A percentile compares a stretch with the other conserved stretches of the same genome.
These are phyloP conservation scores for Dryas integrifolia DNA, from an alignment of 331 rosid genomes.

Conservation along the genomic window DNA sequence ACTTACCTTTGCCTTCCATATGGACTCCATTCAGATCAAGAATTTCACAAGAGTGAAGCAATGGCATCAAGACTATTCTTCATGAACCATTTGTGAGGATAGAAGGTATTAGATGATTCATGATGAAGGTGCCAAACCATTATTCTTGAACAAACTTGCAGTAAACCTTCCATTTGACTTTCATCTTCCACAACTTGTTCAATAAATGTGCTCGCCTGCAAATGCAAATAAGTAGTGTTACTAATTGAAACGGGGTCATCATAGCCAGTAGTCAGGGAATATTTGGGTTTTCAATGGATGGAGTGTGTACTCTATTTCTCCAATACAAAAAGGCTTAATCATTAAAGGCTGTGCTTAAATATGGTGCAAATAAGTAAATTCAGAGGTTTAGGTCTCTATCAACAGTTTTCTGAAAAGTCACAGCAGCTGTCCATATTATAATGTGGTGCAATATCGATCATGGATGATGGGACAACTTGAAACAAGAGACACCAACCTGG, in stretches of 20 bases:
- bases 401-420: constrained; percentile 2
- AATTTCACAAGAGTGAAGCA: constrained; percentile 41
- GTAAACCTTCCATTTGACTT: constrained; percentile 84
- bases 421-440: constrained; percentile 1
- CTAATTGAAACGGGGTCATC: constrained; percentile 6
- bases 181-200: constrained; percentile 87
- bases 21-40: constrained; percentile 27
- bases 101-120: constrained; percentile 40
- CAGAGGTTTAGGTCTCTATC: background rate
- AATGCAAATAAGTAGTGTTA: constrained; percentile 26
- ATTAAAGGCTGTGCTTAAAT: background rate
- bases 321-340: background rate
- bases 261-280: constrained; percentile 12
- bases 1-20: constrained; percentile 36
- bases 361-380: background rate
- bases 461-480: background rate
- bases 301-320: background rate
- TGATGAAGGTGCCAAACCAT: constrained; percentile 72
- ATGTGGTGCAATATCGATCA: constrained; percentile 3
- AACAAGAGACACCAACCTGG: constrained; percentile 47
- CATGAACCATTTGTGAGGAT: constrained; percentile 61
- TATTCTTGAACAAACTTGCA: constrained; percentile 57
- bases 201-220: constrained; percentile 75
- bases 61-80: constrained; percentile 56
- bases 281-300: constrained; percentile 7